Conservation (phyloP, 225 moss, liverwort and hornwort species). For the Neckera pumila region DNA sequence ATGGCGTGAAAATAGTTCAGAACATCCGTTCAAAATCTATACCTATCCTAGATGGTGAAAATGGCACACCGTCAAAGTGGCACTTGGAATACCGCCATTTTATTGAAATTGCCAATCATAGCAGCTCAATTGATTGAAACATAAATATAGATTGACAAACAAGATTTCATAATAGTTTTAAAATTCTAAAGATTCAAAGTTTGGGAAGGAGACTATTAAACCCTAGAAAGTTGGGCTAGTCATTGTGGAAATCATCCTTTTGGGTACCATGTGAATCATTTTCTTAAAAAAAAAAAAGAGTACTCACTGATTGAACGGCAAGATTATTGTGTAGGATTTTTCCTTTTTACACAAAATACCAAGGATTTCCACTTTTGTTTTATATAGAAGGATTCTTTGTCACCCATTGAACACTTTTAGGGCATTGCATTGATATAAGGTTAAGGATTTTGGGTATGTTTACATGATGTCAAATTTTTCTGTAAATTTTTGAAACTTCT, state of each 20-base stretch:
- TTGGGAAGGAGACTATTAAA: neutral
- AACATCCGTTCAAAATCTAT: too few species aligned
- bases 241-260: neutral
- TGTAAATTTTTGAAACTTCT: neutral
- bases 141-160: neutral
- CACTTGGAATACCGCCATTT: too few species aligned
- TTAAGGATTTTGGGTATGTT: neutral
- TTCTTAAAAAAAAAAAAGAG: neutral
- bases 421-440: rapidly evolving
- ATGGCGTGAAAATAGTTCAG: too few species aligned
- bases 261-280: rapidly evolving
- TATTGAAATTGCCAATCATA: too few species aligned
- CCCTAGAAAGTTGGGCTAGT: rapidly evolving
- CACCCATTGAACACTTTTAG: neutral
- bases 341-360: neutral
- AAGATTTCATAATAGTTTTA: neutral
- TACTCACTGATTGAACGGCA: rapidly evolving
- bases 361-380: neutral
- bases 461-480: rapidly evolving
- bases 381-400: neutral
- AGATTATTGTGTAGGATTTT: rapidly evolving
- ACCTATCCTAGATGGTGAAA: too few species aligned
- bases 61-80: too few species aligned
- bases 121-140: too few species aligned
- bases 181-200: rapidly evolving